These are phyloP conservation scores for sunflower (Helianthus annuus) DNA, from an alignment of 129 eudicot species.

Conservation along the genomic window HanXRQr2.0-SUNRISE NC_035446.2:160351643-160352142, in stretches of 20 bases:
- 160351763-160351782: background rate
- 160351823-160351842: conserved; percentile 83
- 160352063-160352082: background rate
- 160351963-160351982: conserved; percentile 72
- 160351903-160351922: background rate
- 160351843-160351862: conserved; percentile 82
- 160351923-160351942: background rate
- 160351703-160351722: conserved; percentile 86
- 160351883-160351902: conserved; percentile 8
- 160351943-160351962: conserved; percentile 11
- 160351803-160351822: conserved; percentile 16
- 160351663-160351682: conserved; percentile 54
- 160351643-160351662: conserved; percentile 6
- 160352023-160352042: conserved; percentile 74
- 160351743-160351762: conserved; percentile 57
- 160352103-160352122: conserved; percentile 37
- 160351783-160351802: background rate
- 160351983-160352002: conserved; percentile 78
- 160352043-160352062: conserved; percentile 76
- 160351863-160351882: conserved; percentile 86
- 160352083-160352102: background rate
- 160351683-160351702: conserved; percentile 54
- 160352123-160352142: conserved; percentile 78
- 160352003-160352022: conserved; percentile 76
- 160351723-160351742: conserved; percentile 65